A percentile compares a stretch with the other conserved stretches of the same genome.
Conservation (phyloP, 2,329 filamentous ascomycete genomes). For the Byssothecium circinans region DNA sequence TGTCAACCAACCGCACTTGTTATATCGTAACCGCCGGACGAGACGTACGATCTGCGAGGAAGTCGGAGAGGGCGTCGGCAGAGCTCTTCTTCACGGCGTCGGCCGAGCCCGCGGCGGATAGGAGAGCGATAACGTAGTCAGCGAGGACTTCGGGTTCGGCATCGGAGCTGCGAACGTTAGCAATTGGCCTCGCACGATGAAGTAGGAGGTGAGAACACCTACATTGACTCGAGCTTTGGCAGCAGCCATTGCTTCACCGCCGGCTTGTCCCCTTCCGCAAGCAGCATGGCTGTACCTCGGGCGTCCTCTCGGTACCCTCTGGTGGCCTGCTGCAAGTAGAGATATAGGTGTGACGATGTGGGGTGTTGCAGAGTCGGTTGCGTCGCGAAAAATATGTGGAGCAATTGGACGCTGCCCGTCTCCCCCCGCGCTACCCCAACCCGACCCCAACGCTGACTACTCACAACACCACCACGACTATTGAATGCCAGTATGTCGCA, state of each 20-base stretch:
- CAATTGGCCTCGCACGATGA: background rate
- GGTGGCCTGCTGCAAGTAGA: background rate
- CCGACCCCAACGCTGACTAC: too few species aligned
- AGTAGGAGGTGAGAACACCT: constrained; percentile 35
- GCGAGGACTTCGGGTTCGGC: constrained; percentile 80
- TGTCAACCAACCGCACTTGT: constrained; percentile 12
- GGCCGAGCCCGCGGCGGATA: constrained; percentile 68
- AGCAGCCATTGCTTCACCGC: constrained; percentile 77
- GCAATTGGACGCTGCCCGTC: too few species aligned
- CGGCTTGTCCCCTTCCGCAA: constrained; percentile 57
- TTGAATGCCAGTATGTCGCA: too few species aligned
- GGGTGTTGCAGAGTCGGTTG: too few species aligned
- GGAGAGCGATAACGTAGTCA: constrained; percentile 79
- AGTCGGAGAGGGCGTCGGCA: constrained; percentile 72
- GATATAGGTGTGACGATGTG: too few species aligned
- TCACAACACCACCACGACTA: too few species aligned
- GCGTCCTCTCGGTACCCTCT: constrained; percentile 3
- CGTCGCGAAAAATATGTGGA: too few species aligned
- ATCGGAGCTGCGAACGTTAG: constrained; percentile 61
- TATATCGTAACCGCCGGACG: background rate
- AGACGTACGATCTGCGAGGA: constrained; percentile 66
- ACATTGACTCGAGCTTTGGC: constrained; percentile 75
- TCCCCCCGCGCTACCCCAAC: too few species aligned
- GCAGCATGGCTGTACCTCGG: constrained; percentile 49
- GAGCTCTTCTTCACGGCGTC: constrained; percentile 68